Evolutionary conservation across 345 rosid genomes (phyloP).

Genomic region (Lepidium sativum): DNA sequence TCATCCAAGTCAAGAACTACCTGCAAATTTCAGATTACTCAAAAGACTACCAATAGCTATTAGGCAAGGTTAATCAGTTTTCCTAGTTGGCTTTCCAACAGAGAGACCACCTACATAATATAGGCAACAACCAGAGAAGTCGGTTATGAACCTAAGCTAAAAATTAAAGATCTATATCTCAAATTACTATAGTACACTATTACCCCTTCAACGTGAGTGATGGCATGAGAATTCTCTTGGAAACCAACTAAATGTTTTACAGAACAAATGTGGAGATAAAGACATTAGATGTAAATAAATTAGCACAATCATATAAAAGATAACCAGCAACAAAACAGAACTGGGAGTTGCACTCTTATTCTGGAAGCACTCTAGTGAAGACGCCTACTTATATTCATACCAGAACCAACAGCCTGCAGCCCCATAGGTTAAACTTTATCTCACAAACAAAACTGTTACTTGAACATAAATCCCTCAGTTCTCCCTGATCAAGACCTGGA

Average conservation of each 20-base stretch:
- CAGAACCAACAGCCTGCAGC: no score
- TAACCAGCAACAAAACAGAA: neutral
- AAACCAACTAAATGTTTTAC: neutral
- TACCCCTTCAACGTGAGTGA: neutral
- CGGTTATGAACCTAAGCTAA: neutral
- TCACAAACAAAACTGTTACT: no score
- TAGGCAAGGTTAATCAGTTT: neutral
- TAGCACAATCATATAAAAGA: neutral
- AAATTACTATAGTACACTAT: neutral
- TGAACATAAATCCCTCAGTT: no score
- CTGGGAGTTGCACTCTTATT: neutral
- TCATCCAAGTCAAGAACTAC: constrained; percentile 96
- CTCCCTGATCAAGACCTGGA: no score
- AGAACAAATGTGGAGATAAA: no score
- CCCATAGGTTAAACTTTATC: no score
- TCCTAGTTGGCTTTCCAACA: neutral
- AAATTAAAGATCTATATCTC: neutral
- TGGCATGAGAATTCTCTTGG: neutral
- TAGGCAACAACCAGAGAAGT: neutral
- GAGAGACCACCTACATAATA: neutral
- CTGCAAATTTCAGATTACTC: constrained; percentile 28
- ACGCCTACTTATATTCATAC: neutral
- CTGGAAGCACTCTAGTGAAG: neutral
- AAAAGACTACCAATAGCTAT: neutral
- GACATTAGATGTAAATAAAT: neutral